A percentile compares a stretch with the other conserved stretches of the same genome.
phyloP scores from a whole-genome alignment of 139 green algal genomes.

The Chlorella sp. region DNA sequence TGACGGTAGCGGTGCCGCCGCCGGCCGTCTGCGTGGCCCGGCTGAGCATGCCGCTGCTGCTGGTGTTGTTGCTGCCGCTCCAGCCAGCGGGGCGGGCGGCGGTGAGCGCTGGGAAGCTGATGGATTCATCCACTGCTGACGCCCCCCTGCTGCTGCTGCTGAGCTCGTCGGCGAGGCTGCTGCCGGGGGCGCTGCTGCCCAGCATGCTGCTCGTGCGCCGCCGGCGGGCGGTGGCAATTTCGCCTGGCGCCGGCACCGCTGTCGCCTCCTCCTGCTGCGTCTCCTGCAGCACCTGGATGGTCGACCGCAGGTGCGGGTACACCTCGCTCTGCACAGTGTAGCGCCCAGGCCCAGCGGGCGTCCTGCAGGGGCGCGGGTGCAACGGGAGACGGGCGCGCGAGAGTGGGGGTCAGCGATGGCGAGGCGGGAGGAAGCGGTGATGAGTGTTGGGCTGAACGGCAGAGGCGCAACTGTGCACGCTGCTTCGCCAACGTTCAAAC shows the following conservation, averaged over 20 bases:
- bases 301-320: slow-evolving; percentile 17
- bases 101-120: slow-evolving; percentile 7
- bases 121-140: not conserved
- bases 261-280: not conserved
- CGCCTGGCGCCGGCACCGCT: not conserved
- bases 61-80: not conserved
- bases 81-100: not conserved
- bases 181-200: too few relatives aligned
- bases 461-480: not conserved
- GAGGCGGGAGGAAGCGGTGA: not conserved
- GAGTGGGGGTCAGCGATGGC: not conserved
- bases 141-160: slow-evolving; percentile 2
- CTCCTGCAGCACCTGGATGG: slow-evolving; percentile 5
- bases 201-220: not conserved
- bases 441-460: not conserved
- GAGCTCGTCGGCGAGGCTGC: not conserved
- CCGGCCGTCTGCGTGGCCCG: not conserved
- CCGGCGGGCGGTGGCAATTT: not conserved
- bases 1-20: not conserved
- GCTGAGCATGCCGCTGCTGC: not conserved
- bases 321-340: slow-evolving; percentile 35
- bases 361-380: not conserved
- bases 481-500: not conserved
- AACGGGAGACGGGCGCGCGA: not conserved
- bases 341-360: not conserved